These are phyloP conservation scores for Ustilago bromivora DNA, from an alignment of 1,284 basidiomycete species.

Conservation along the genomic window DNA sequence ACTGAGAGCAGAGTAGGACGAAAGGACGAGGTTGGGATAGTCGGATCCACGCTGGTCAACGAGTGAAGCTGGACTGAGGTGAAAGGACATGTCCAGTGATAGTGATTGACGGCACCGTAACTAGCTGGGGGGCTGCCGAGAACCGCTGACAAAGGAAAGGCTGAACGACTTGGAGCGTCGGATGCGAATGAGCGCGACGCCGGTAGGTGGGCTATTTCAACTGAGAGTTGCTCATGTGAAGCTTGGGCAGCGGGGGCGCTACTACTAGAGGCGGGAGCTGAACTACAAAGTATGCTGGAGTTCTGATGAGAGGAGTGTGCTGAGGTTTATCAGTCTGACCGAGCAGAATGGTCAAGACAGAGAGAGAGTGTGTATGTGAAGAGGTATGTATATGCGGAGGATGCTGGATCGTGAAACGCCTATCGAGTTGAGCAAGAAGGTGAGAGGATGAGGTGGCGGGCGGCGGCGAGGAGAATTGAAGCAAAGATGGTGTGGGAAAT, in stretches of 20 bases:
- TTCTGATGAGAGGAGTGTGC: not conserved
- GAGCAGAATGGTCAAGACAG: too few relatives aligned
- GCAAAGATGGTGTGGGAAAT: not conserved
- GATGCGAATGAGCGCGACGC: not conserved
- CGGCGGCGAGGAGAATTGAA: not conserved
- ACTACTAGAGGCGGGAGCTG: not conserved
- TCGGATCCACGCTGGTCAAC: slow-evolving; percentile 28
- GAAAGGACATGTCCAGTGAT: slow-evolving; percentile 24
- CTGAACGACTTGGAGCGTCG: not conserved
- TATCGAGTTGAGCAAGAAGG: not conserved
- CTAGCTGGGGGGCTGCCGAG: slow-evolving; percentile 20
- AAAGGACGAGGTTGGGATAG: slow-evolving; percentile 9
- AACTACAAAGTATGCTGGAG: not conserved
- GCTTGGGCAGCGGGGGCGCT: not conserved
- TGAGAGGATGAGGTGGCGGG: not conserved
- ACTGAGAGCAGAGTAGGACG: not conserved
- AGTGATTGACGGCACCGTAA: slow-evolving; percentile 13
- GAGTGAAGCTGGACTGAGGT: slow-evolving; percentile 38
- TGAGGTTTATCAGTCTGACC: too few relatives aligned
- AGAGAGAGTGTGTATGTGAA: not conserved
- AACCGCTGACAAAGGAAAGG: not conserved
- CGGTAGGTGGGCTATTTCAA: not conserved
- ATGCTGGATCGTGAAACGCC: not conserved
- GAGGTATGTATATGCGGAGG: not conserved
- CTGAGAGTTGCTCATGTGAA: not conserved